Conservation (phyloP, 768 basidiomycete genomes). For the Lactifluus piperatus region DNA sequence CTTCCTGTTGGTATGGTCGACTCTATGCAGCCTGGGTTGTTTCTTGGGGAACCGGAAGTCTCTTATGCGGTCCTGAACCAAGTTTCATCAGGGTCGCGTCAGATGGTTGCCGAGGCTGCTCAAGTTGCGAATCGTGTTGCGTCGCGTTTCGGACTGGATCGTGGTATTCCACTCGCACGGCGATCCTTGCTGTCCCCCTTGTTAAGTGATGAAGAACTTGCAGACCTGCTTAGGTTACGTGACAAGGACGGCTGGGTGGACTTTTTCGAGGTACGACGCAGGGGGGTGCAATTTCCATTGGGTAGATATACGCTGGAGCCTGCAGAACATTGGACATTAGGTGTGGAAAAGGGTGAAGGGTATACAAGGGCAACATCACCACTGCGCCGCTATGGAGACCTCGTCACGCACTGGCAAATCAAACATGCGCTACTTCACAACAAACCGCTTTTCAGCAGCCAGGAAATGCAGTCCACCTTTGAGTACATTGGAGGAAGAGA, state of each 20-base stretch:
- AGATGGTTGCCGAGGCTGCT: slow-evolving; percentile 72
- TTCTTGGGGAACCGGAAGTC: slow-evolving; percentile 44
- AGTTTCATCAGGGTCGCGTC: slow-evolving; percentile 36
- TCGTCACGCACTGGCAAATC: slow-evolving; percentile 90
- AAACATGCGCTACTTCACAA: slow-evolving; percentile 56
- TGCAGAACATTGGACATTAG: slow-evolving; percentile 58
- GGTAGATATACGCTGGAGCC: slow-evolving; percentile 45
- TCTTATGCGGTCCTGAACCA: slow-evolving; percentile 35
- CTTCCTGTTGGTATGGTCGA: slow-evolving; percentile 8
- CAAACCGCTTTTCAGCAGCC: slow-evolving; percentile 35
- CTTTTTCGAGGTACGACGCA: slow-evolving; percentile 28
- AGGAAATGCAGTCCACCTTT: slow-evolving; percentile 39
- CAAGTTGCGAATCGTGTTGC: slow-evolving; percentile 69
- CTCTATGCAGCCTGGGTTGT: slow-evolving; percentile 17
- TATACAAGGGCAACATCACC: slow-evolving; percentile 84
- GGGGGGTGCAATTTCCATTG: slow-evolving; percentile 28
- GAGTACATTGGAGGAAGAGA: slow-evolving; percentile 33
- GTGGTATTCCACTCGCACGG: slow-evolving; percentile 53
- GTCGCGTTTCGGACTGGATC: slow-evolving; percentile 59
- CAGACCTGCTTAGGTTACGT: slow-evolving; percentile 42
- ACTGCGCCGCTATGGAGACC: slow-evolving; percentile 73
- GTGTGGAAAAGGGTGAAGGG: slow-evolving; percentile 63
- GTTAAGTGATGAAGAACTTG: slow-evolving; percentile 29
- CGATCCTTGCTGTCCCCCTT: slow-evolving; percentile 34
- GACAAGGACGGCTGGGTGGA: slow-evolving; percentile 38